phyloP scores from a whole-genome alignment of 169 alveolate genomes.

The Cryptosporidium andersoni region DNA sequence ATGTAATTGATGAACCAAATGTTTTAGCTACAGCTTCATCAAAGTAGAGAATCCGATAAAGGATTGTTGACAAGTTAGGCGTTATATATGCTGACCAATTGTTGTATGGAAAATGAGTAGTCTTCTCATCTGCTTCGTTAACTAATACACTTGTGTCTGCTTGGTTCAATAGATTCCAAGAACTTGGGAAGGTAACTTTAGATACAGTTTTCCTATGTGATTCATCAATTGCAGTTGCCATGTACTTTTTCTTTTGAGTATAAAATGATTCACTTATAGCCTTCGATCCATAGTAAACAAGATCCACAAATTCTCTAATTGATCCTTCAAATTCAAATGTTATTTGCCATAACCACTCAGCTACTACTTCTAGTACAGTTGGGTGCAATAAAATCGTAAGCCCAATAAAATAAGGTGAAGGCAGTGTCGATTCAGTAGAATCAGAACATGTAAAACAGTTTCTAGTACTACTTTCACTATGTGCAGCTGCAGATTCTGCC shows the following conservation, averaged over 20 bases:
- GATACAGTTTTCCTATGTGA: constrained; percentile 7
- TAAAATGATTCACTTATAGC: constrained; percentile 30
- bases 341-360: constrained; percentile 15
- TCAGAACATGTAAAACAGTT: constrained; percentile 4
- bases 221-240: constrained; percentile 30
- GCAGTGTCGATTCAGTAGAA: constrained; percentile 6
- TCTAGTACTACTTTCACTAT: constrained; percentile 21
- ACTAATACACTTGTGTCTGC: neutral
- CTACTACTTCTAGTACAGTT: constrained; percentile 49
- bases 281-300: constrained; percentile 25
- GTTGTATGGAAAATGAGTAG: no score
- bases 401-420: constrained; percentile 25
- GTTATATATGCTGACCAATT: constrained; percentile 3
- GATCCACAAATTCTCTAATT: constrained; percentile 16
- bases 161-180: constrained; percentile 4
- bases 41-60: constrained; percentile 23
- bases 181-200: constrained; percentile 20
- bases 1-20: constrained; percentile 1
- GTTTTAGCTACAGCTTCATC: constrained; percentile 6
- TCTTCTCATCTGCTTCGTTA: no score
- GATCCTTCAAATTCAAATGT: constrained; percentile 25
- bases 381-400: constrained; percentile 51
- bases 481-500: constrained; percentile 46
- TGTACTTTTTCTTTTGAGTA: constrained; percentile 52
- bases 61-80: constrained; percentile 38